Evolutionary conservation across 352 stramenopile genomes (phyloP), one percentile per base, ranked within the genome.

Genomic region (Phytophthora syringae): DNA sequence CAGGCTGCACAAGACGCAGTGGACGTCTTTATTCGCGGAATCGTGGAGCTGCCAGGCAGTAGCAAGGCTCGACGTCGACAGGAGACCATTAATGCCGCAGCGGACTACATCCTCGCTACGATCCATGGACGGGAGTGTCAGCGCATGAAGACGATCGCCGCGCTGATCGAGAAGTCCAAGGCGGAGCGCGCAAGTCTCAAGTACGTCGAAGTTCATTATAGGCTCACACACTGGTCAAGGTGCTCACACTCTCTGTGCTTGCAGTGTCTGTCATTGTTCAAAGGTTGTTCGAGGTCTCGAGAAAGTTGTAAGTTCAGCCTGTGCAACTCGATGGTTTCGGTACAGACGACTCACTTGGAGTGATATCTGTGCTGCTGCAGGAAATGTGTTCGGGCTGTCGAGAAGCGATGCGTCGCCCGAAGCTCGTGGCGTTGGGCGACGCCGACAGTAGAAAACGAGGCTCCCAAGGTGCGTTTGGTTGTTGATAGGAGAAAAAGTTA

Each of bases 141-240:
- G 9, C 73, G 76, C 9, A 86, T 90, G 77, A 76, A 73, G 40
- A 77, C 76, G 27, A 88, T 90, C 44, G 30, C 75, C 0, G 24
- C 72, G 34, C 69, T 90, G 48, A 87, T 89, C n/a, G 50, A 80
- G 24, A 63, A 60, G 27, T 90, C 82, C 45, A 90, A 90, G 67
- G 79, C 52, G 7, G 76, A 80, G 24, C 79, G 81, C 51, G 65
- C 79, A 11, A 53, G 71, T 52, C 61, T 84, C 55, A 73, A 57
- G 81, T 90, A 74, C 51, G 77, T 82, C 4, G 12, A 32, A 9
- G 27, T n/a, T n/a, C n/a, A n/a, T n/a, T n/a, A n/a, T 10, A 32
- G 9, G 9, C 9, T 32, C 27, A 32, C 5, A 32, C 9, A 9
- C 27, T 32, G 27, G 9, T 32, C 27, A 9, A 32, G 27, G 27